Evolutionary conservation across 306 rosid genomes (phyloP), one percentile per base, ranked within the genome.

Genomic region (Adenanthera pavonina): DNA sequence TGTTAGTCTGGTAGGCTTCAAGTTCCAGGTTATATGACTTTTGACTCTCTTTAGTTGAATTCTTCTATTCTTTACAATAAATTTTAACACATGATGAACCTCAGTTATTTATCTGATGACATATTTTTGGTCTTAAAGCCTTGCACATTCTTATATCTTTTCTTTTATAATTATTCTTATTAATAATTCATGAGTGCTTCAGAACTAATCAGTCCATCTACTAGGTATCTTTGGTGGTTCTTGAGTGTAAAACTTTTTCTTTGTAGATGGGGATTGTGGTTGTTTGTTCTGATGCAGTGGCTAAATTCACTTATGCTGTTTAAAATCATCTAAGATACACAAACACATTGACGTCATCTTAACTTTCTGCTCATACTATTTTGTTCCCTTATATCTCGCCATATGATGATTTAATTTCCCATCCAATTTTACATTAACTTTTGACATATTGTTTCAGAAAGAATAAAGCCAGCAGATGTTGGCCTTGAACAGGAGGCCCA

Each of bases 401-500:
- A 43, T 47, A 7, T 70, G 68, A 60, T 56, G 66, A 30, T 76
- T 35, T 64, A 13, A 3, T 81, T 79, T 60, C 12, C 8, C 48
- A 46, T 76, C 53, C 13, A 74, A 30, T 17, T 78, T 51, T 52
- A 3, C 76, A 71, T 69, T 84, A 84, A 85, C 83, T 16, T 38
- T 38, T 49, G 54, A 67, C 69, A 15, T 72, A 85, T 77, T 77
- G 52, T 85, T 86, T 75, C 98, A 95, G 99, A 95, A 78, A 95
- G 88, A 92, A 85, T 95, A 83, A 95, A 92, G 92, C 99, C 99
- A 69, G 86, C 89, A 54, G 99, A 95, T 80, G 96, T 93, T 64
- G 99, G 98, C 77, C 97, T 95, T 35, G 99, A 93, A 82, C 92
- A 93, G 87, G 97, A 95, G 87, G 97, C 99, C 49, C 99, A 95